Percentiles rank a stretch among this genome's conserved stretches.
phyloP scores from a whole-genome alignment of 305 asterid species.

The Fraxinus xanthoxyloides region DNA sequence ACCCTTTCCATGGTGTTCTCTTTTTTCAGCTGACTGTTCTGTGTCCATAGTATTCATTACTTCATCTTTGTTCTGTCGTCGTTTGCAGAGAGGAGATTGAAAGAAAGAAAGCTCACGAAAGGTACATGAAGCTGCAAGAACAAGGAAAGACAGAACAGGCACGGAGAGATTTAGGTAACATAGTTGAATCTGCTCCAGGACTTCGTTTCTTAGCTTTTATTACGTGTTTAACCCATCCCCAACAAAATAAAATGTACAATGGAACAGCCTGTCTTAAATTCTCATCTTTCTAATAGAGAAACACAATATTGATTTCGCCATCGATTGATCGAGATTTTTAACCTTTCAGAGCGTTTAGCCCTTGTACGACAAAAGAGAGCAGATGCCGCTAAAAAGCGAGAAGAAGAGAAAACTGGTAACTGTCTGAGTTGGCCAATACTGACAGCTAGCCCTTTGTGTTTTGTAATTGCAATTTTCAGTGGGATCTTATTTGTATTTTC shows the following conservation, averaged over 20 bases:
- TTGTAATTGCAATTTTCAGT: background rate
- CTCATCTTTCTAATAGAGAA: background rate
- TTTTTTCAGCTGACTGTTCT: background rate
- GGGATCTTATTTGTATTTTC: background rate
- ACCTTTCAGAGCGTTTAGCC: conserved; percentile 71
- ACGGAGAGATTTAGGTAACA: conserved; percentile 83
- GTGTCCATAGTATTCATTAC: background rate
- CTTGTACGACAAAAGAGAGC: conserved; percentile 92
- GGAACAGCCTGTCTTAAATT: background rate
- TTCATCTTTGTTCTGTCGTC: conserved; percentile 9
- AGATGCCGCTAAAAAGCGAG: conserved; percentile 94
- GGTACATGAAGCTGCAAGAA: conserved; percentile 96
- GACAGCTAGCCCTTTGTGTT: background rate
- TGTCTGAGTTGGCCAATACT: background rate
- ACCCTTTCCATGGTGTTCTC: background rate
- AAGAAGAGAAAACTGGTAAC: conserved; percentile 94
- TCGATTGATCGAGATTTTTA: background rate
- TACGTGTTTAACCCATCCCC: background rate
- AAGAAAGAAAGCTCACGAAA: conserved; percentile 83
- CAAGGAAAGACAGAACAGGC: conserved; percentile 98
- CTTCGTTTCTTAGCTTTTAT: background rate
- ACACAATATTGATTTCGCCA: background rate
- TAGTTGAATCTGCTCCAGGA: background rate
- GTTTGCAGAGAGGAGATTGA: conserved; percentile 86
- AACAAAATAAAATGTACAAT: background rate